A percentile compares a stretch with the other conserved stretches of the same genome.
Evolutionary conservation across 2,329 filamentous ascomycete genomes (phyloP).

Genomic region (Fusarium begoniae): DNA sequence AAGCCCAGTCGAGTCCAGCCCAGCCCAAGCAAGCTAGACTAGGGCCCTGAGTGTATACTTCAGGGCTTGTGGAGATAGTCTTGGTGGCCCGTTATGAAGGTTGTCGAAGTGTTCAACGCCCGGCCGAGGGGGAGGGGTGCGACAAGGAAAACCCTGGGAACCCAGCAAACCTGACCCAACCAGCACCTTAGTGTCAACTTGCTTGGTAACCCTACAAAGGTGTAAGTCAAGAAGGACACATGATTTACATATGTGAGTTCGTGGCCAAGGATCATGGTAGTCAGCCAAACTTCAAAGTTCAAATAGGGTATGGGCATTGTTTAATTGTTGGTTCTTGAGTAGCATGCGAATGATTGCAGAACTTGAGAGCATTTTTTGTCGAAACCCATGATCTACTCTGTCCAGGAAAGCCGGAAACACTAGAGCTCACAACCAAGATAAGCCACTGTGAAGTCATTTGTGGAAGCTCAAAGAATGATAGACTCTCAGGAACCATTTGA

Average conservation of each 20-base stretch:
- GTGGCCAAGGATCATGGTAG: slow-evolving; percentile 20
- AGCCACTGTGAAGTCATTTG: slow-evolving; percentile 7
- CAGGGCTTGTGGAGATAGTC: slow-evolving; percentile 35
- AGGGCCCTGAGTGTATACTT: slow-evolving; percentile 34
- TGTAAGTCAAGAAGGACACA: slow-evolving; percentile 34
- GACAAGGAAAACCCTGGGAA: slow-evolving; percentile 18
- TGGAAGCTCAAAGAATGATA: slow-evolving; percentile 15
- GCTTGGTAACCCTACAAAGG: slow-evolving; percentile 38
- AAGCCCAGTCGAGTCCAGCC: slow-evolving; percentile 18
- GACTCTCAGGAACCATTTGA: slow-evolving; percentile 2
- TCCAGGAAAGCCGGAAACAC: neutral
- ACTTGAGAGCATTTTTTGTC: neutral
- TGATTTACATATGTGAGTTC: slow-evolving; percentile 34
- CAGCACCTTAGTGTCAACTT: slow-evolving; percentile 36
- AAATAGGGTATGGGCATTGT: slow-evolving; percentile 1
- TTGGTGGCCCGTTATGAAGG: slow-evolving; percentile 32
- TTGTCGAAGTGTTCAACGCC: slow-evolving; percentile 28
- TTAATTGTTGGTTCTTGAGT: slow-evolving; percentile 12
- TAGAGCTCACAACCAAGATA: neutral
- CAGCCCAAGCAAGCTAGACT: slow-evolving; percentile 18
- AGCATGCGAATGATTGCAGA: neutral
- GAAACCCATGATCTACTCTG: neutral
- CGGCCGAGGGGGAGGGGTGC: slow-evolving; percentile 33
- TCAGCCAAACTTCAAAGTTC: slow-evolving; percentile 7
- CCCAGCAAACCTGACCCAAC: slow-evolving; percentile 31